Base-by-base conservation (phyloP, 257 asterid genomes). In the Solanum bulbocastanum region DNA sequence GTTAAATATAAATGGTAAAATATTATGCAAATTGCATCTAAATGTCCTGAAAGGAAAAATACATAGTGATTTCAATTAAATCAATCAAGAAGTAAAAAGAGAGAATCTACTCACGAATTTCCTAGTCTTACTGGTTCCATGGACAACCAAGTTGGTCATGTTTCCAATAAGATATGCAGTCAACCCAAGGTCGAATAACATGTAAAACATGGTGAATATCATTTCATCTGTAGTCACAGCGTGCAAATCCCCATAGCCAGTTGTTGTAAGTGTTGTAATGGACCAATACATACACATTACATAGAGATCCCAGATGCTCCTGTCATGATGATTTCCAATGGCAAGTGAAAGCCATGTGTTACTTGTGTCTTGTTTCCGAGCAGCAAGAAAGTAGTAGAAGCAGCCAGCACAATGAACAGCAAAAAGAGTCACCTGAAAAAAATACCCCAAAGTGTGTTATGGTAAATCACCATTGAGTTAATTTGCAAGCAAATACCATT, bases 111-210 rank as follows among this genome's bases (percentile, higher is more conserved):
- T 94, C 92, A 95, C 98, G 75, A 93, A 95, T 90, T 92, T 91
- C 89, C 94, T 91, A 83, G 98, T 95, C 90, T 90, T 91, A 62
- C 94, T 88, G 89, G 98, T 94, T 88, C 95, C 91, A 87, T 95
- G 98, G 52, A 95, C 98, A 83, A 95, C 94, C 94, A 95, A 87
- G 92, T 95, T 95, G 88, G 98, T 95, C 98, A 95, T 94, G 92
- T 95, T 95, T 65, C 98, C 98, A 66, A 96, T 94, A 88, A 94
- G 89, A 87, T 96, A 96, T n/a, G 98, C 90, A 15, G 93, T 86
- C 82, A 96, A 91, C n/a, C 95, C 96, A 8, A 95, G 93, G 92
- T 94, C 91, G 90, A 95, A 92, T 36, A 95, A 85, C 92, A 95
- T 92, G 89, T 89, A 95, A 87, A 93, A 73, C 79, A 93, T 89